These are phyloP conservation scores for Talaromyces nanjingensis DNA, from an alignment of 495 filamentous ascomycete species.

Conservation along the genomic window DNA sequence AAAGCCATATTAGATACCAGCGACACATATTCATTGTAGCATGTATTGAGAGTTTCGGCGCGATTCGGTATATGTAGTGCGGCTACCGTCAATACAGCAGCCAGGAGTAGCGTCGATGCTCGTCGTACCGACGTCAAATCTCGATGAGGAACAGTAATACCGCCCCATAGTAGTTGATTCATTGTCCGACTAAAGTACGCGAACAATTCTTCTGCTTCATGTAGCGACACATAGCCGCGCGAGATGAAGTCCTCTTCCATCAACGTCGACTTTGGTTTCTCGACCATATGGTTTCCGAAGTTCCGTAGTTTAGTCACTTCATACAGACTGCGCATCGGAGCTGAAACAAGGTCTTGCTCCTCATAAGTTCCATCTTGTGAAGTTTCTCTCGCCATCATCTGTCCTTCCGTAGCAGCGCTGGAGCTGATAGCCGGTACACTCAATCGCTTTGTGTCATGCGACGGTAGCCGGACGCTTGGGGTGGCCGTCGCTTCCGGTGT, in stretches of 20 bases:
- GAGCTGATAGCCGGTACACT: conserved; percentile 15
- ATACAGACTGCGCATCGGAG: conserved; percentile 53
- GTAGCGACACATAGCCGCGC: conserved; percentile 37
- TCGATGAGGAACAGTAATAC: conserved; percentile 45
- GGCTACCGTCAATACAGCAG: conserved; percentile 46
- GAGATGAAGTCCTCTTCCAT: conserved; percentile 47
- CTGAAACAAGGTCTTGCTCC: conserved; percentile 41
- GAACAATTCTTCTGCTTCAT: conserved; percentile 45
- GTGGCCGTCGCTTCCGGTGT: conserved; percentile 24
- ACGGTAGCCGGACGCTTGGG: conserved; percentile 19
- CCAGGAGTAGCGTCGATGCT: conserved; percentile 41
- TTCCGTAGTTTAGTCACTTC: conserved; percentile 53
- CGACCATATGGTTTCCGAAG: conserved; percentile 36
- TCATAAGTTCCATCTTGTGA: conserved; percentile 46
- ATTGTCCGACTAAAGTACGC: conserved; percentile 47
- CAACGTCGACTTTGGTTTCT: conserved; percentile 38
- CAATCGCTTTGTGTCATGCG: conserved; percentile 26
- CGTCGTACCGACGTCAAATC: conserved; percentile 43
- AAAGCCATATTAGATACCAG: conserved; percentile 46
- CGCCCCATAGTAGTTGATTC: conserved; percentile 50
- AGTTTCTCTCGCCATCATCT: conserved; percentile 41
- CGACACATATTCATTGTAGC: conserved; percentile 45
- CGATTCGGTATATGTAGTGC: conserved; percentile 47
- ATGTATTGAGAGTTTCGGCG: conserved; percentile 41
- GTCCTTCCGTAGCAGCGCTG: neutral